Evolutionary conservation across 2,329 filamentous ascomycete genomes (phyloP), one percentile per base, ranked within the genome.

Genomic region (Aspergillus caelatus): DNA sequence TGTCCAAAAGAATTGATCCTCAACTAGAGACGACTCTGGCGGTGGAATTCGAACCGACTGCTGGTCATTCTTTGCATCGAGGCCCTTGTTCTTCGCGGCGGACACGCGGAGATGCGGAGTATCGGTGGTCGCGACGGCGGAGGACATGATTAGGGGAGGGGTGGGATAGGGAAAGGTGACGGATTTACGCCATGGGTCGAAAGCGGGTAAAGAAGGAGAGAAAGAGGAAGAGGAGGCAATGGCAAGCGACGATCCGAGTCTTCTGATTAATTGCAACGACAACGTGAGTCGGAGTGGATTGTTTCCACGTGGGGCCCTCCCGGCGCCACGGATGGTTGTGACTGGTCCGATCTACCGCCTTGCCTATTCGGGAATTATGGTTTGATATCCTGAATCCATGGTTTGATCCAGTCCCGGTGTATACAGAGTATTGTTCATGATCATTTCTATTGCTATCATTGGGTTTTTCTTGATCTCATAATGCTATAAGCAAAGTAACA

Each of bases 1-100:
- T 46, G 95, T 97, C 95, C 96, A 98, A 82, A 96, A 97, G 85
- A 98, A 98, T 77, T 89, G 85, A 66, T 89, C 81, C 19, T 81
- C 80, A 9, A 77, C 73, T 5, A 73, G 68, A 43, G 75, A 74
- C 36, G 67, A 60, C 52, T 74, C 70, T 39, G 76, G 74, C 57
- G 77, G 74, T 54, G 74, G 62, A 56, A 71, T 70, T 70, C 71
- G 70, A 53, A 67, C 52, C 16, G 72, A 67, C 21, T 64, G 57
- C 43, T 70, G 58, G 28, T 70, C 66, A 61, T 64, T 14, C 7
- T 39, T 19, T 23, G 32, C 32, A 39, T 23, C n/a, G 34, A 50
- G 46, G 19, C n/a, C 57, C 21, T 62, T 58, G 48, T 71, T 65
- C 65, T 72, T 76, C 39, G 70, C 67, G 61, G 75, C 72, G 50